Evolutionary conservation across 495 filamentous ascomycete genomes (phyloP), one percentile per base, ranked within the genome.

Genomic region (Melanomma pulvis-pyrius): DNA sequence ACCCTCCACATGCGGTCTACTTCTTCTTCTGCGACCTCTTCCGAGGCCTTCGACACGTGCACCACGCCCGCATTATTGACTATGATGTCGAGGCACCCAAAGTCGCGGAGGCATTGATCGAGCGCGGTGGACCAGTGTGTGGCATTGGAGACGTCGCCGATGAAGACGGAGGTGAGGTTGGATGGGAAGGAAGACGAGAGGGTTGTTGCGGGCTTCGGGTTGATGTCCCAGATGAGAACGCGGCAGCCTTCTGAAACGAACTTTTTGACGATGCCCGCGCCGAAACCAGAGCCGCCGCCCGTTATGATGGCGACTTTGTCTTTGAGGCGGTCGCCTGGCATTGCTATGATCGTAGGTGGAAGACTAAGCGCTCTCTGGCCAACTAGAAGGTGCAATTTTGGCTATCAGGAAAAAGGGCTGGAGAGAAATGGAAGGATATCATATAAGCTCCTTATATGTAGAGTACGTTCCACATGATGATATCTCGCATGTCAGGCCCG

Each of bases 61-160:
- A 81, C 82, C 28, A 84, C 85, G 2, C 88, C 88, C 5, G 88
- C 88, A 76, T 91, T 90, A 71, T 91, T 76, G 48, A 74, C 61
- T 15, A 77, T 55, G 29, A 62, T 57, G 47, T 77, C 73, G 9
- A 77, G 13, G 22, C 59, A 19, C 13, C 69, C 73, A 12, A 46
- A 66, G 4, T 28, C n/a, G 28, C n/a, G 7, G 22, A 65, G 17
- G 28, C 46, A 68, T 55, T n/a, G n/a, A n/a, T 69, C 24, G 15
- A 71, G 49, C 6, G 59, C 65, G n/a, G 21, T 34, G 32, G 6
- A 39, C 69, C 69, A 71, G 28, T 48, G 53, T 9, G 13, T 7
- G 29, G 48, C 51, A 9, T 54, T 44, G 9, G 65, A 65, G 15
- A 69, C 66, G 39, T 71, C 60, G 59, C 56, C 69, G 13, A 41